These are phyloP conservation scores for Metschnikowia gelsemii DNA, from an alignment of 805 yeast species.

Conservation along the genomic window DNA sequence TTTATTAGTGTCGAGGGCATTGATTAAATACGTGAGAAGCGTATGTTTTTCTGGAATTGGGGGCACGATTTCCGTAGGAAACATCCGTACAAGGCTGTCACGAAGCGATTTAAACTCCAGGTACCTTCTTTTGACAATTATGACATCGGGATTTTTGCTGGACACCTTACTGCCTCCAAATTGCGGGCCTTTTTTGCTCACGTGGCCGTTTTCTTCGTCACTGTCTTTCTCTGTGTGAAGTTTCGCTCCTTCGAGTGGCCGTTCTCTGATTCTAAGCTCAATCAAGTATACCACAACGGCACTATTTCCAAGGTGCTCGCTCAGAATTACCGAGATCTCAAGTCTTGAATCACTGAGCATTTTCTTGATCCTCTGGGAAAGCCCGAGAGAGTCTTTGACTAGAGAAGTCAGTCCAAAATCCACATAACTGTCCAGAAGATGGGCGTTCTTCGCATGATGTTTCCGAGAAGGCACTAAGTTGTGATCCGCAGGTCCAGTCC, in stretches of 20 bases:
- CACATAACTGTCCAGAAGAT: conserved; percentile 18
- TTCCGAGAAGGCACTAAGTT: no score
- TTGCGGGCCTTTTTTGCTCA: no score
- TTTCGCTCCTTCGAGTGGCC: no score
- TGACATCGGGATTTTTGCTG: conserved; percentile 17
- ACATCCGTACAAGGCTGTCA: conserved; percentile 37
- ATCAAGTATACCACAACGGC: conserved; percentile 41
- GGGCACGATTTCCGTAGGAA: conserved; percentile 41
- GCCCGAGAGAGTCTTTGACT: conserved; percentile 21
- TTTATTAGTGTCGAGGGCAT: conserved; percentile 38
- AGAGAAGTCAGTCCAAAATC: conserved; percentile 18
- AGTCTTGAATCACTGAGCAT: conserved; percentile 30
- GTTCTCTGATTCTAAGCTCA: conserved; percentile 21
- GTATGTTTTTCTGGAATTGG: conserved; percentile 51
- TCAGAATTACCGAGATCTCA: conserved; percentile 31
- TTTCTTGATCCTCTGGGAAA: conserved; percentile 26
- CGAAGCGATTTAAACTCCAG: conserved; percentile 45
- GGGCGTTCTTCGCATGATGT: no score
- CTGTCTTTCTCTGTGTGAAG: no score
- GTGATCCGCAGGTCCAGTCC: no score
- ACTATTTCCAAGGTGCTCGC: conserved; percentile 37
- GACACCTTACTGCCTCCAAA: no score
- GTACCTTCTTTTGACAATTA: conserved; percentile 42
- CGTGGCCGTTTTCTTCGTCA: no score
- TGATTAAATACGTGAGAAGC: conserved; percentile 41